These are phyloP conservation scores for Scheffersomyces spartinae DNA, from an alignment of 805 yeast species.

Conservation along the genomic window DNA sequence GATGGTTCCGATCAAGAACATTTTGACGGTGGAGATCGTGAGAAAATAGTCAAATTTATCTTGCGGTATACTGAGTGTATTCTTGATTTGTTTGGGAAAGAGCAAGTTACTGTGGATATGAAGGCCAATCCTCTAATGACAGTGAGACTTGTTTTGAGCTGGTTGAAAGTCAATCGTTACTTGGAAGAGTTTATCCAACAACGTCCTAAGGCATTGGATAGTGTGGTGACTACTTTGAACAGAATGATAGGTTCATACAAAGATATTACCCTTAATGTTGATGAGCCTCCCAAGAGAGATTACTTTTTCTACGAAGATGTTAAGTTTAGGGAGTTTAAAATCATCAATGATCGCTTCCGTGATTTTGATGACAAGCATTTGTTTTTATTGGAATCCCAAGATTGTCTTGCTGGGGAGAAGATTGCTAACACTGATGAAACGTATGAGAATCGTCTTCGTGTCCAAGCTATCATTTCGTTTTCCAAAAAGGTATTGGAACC, in stretches of 20 bases:
- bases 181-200: conserved; percentile 13
- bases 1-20: too few species aligned
- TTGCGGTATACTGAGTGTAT: too few species aligned
- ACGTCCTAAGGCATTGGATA: conserved; percentile 16
- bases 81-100: too few species aligned
- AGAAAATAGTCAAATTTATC: too few species aligned
- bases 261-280: too few species aligned
- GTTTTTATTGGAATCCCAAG: too few species aligned
- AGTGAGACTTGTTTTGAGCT: conserved; percentile 3
- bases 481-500: conserved; percentile 12
- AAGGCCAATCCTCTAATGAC: conserved; percentile 5
- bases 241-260: conserved; percentile 9
- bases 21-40: too few species aligned
- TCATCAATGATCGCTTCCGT: conserved; percentile 40
- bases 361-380: conserved; percentile 51
- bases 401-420: too few species aligned
- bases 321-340: conserved; percentile 44
- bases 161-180: conserved; percentile 1
- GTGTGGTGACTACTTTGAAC: conserved; percentile 6
- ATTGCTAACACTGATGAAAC: too few species aligned
- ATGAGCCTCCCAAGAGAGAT: conserved; percentile 41
- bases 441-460: conserved; percentile 19
- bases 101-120: neutral
- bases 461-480: conserved; percentile 13
- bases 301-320: conserved; percentile 59